Percentiles rank a stretch among this genome's conserved stretches.
Conservation (phyloP, 2,329 filamentous ascomycete species). For the Paecilomyces sp. region DNA sequence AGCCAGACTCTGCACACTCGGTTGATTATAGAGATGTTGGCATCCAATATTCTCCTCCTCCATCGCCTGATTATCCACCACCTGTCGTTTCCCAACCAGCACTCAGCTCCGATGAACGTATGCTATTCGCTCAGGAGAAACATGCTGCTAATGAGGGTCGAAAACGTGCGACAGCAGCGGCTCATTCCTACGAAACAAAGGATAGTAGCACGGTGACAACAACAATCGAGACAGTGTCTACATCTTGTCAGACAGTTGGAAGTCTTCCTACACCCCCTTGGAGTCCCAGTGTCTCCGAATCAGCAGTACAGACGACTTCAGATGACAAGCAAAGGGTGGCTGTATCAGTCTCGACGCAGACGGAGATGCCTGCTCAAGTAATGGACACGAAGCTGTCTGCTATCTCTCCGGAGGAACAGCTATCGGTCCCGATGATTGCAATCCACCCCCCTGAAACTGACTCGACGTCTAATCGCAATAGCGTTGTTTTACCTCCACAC, state of each 20-base stretch:
- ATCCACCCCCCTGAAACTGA: constrained; percentile 82
- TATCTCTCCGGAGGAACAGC: constrained; percentile 7
- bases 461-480: constrained; percentile 69
- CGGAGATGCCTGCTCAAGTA: constrained; percentile 15
- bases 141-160: neutral
- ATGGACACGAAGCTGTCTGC: constrained; percentile 9
- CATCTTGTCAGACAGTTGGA: constrained; percentile 36
- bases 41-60: constrained; percentile 75
- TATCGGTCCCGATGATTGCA: constrained; percentile 71
- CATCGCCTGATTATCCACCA: constrained; percentile 51
- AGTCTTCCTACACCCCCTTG: constrained; percentile 28
- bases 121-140: neutral
- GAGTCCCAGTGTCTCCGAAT: constrained; percentile 23
- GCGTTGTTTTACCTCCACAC: constrained; percentile 68
- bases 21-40: constrained; percentile 65
- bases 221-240: constrained; percentile 31
- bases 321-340: neutral
- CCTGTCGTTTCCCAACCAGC: constrained; percentile 19
- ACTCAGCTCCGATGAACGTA: constrained; percentile 1
- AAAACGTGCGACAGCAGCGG: neutral
- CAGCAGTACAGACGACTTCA: neutral
- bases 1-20: constrained; percentile 26
- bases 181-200: constrained; percentile 13
- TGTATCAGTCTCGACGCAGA: constrained; percentile 22
- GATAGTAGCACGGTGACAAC: constrained; percentile 24